Evolutionary conservation across 2,329 filamentous ascomycete species (phyloP).

Genomic region (Periconia sp.): DNA sequence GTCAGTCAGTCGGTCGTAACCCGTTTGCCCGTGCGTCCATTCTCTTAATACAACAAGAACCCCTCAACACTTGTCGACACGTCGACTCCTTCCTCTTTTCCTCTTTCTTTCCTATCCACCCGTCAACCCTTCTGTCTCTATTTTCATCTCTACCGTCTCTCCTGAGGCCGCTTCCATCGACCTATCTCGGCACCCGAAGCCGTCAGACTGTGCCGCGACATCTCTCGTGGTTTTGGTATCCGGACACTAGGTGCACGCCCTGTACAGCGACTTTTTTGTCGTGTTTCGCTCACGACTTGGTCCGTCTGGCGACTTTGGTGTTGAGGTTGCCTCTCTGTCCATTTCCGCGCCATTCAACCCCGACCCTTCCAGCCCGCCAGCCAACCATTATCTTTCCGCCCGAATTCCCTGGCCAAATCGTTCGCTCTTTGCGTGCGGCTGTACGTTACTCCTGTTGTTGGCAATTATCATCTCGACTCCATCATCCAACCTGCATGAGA

Average conservation of each 20-base stretch:
- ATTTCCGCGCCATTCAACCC: neutral
- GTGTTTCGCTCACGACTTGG: conserved; percentile 30
- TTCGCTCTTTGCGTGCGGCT: neutral
- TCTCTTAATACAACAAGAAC: conserved; percentile 35
- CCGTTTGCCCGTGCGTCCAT: conserved; percentile 28
- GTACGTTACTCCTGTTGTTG: no score
- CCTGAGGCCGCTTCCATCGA: conserved; percentile 31
- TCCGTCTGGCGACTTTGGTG: conserved; percentile 34
- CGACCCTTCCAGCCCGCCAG: conserved; percentile 1
- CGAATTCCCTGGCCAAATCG: neutral
- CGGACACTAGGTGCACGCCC: conserved; percentile 19
- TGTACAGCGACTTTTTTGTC: conserved; percentile 30
- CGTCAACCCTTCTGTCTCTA: conserved; percentile 11
- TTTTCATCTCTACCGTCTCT: conserved; percentile 28
- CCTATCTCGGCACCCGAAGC: conserved; percentile 20
- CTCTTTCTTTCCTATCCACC: conserved; percentile 23
- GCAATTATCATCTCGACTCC: no score
- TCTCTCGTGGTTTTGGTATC: conserved; percentile 18
- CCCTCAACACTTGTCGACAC: conserved; percentile 20
- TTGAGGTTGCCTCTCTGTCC: conserved; percentile 25
- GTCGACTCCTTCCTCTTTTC: conserved; percentile 26
- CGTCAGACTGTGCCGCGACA: conserved; percentile 34
- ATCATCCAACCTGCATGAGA: neutral
- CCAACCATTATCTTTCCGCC: conserved; percentile 10
- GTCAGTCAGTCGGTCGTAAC: no score